A percentile compares a stretch with the other conserved stretches of the same genome.
phyloP scores from a whole-genome alignment of 1,139 yeast species.

The Sporopachydermia cereana region DNA sequence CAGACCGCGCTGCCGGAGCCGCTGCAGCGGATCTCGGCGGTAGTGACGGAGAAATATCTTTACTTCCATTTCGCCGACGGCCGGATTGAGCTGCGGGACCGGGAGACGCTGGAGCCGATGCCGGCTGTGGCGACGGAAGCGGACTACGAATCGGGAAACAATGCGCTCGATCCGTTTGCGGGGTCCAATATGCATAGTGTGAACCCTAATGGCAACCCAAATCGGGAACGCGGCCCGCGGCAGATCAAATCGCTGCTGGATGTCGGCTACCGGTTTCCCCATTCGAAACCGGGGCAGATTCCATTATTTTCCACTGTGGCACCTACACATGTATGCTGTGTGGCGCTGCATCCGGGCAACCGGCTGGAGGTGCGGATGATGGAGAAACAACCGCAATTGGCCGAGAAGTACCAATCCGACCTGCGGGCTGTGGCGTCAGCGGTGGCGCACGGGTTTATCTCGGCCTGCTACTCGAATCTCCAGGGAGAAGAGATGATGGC shows the following conservation, averaged over 20 bases:
- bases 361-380: not conserved
- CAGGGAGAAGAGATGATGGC: slow-evolving; percentile 58
- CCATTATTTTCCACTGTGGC: slow-evolving; percentile 6
- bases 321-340: slow-evolving; percentile 7
- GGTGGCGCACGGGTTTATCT: slow-evolving; percentile 53
- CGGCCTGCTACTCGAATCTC: slow-evolving; percentile 51
- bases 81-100: slow-evolving; percentile 30
- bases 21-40: not conserved
- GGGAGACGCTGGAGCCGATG: slow-evolving; percentile 22
- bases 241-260: slow-evolving; percentile 33
- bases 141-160: no score
- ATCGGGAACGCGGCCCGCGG: not conserved
- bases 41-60: slow-evolving; percentile 20
- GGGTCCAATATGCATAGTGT: not conserved
- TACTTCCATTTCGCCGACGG: slow-evolving; percentile 31
- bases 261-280: slow-evolving; percentile 43
- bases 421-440: slow-evolving; percentile 36
- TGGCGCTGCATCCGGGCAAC: not conserved
- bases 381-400: not conserved
- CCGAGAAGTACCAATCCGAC: not conserved
- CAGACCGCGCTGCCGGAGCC: not conserved
- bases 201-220: not conserved
- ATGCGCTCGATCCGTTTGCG: no score
- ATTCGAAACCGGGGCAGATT: slow-evolving; percentile 21
- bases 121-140: not conserved